Conservation (phyloP, 169 alveolate species). For the Cryptosporidium meleagridis region DNA sequence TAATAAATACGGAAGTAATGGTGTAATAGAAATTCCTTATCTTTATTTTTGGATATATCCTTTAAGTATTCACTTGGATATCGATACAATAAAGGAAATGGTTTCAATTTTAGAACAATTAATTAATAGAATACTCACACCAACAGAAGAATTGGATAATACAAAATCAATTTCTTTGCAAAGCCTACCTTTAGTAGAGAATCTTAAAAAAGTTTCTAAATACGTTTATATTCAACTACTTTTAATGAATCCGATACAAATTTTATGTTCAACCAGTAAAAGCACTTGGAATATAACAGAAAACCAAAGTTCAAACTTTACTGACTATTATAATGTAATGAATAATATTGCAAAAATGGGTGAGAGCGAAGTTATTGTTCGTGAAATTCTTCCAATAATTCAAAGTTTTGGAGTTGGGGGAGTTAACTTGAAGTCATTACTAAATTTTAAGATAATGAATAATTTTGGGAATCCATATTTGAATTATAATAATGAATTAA, state of each 20-base stretch:
- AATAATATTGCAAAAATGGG: conserved; percentile 14
- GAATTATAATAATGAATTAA: not conserved
- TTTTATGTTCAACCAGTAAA: conserved; percentile 52
- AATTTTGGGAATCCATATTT: conserved; percentile 4
- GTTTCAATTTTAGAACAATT: conserved; percentile 27
- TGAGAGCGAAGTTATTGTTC: conserved; percentile 24
- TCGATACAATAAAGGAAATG: conserved; percentile 39
- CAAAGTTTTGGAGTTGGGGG: not conserved
- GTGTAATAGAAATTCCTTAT: conserved; percentile 58
- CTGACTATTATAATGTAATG: conserved; percentile 36
- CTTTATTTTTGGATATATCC: conserved; percentile 65
- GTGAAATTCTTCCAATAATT: conserved; percentile 5
- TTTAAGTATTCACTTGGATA: conserved; percentile 60
- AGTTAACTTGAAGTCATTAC: not conserved
- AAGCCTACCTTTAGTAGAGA: conserved; percentile 36
- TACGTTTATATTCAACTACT: conserved; percentile 48
- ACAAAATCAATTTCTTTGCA: not conserved
- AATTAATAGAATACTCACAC: conserved; percentile 36
- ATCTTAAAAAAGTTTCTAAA: conserved; percentile 12
- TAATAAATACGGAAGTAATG: conserved; percentile 45
- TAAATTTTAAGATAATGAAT: not conserved
- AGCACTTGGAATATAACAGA: conserved; percentile 41
- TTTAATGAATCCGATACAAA: conserved; percentile 62
- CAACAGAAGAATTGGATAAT: conserved; percentile 30
- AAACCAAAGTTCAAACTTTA: not conserved